Evolutionary conservation across 495 filamentous ascomycete genomes (phyloP), one percentile per base, ranked within the genome.

Genomic region (Saxophila tyrrhenica): DNA sequence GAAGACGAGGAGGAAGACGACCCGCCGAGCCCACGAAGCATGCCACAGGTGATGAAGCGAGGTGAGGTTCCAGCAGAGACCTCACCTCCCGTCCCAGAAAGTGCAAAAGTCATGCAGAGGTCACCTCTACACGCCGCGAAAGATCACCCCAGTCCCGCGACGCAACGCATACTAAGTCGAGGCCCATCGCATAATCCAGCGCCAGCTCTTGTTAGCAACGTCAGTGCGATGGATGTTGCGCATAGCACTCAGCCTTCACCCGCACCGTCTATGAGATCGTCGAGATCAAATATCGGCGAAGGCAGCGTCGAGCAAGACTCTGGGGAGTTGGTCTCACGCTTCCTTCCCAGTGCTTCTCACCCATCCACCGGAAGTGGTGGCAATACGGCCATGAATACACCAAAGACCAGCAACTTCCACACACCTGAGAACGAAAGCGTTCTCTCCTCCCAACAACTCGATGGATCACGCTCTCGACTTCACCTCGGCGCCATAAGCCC

Each of bases 321-420:
- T 15, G 49, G 54, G 1, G 55, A 62, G 25, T 39, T 62, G 10
- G 51, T 62, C 2, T 62, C 59, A 1, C 54, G 55, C 38, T 62
- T 62, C 51, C 19, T 62, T 2, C 54, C 54, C n/a, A 54, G 50
- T 21, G 35, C 45, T 15, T 62, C 59, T 3, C 59, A 62, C 32
- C 59, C 59, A 13, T 39, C 50, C 11, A 55, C 55, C 2, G 50
- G 55, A 29, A 62, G 55, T 35, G 58, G 58, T 17, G 24, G 22
- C 16, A 61, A 57, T 25, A 61, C 57, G 11, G 32, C 43, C 0
- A 21, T 43, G 24, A 57, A 48, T 23, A 62, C 59, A 0, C 59
- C 59, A 7, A 62, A 55, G 19, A 46, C 25, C 22, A 50, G 59
- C 45, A 54, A 25, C 55, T 48, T 58, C 19, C 59, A 53, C 38